These are phyloP conservation scores for Boletus rex-veris DNA, from an alignment of 768 basidiomycete species.

Conservation along the genomic window DNA sequence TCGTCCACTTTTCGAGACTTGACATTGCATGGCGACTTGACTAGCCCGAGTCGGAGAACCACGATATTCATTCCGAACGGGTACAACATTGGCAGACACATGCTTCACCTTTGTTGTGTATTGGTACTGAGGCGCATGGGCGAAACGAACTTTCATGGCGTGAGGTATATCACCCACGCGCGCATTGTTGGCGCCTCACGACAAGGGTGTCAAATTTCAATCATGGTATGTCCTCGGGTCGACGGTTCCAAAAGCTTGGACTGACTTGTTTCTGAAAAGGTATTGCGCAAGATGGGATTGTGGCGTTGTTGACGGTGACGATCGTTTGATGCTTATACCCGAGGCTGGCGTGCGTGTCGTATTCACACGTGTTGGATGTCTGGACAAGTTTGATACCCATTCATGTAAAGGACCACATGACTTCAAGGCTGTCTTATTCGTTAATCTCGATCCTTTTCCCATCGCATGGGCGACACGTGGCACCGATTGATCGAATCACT, in stretches of 20 bases:
- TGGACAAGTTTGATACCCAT: no score
- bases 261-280: conserved; percentile 29
- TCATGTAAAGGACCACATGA: no score
- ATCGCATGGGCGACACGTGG: no score
- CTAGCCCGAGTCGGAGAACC: conserved; percentile 33
- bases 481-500: no score
- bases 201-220: conserved; percentile 50
- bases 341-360: no score
- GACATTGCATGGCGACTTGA: not conserved
- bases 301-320: conserved; percentile 52
- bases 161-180: conserved; percentile 45
- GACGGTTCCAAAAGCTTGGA: not conserved
- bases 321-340: conserved; percentile 28
- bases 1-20: not conserved
- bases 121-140: conserved; percentile 7
- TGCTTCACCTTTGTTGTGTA: not conserved
- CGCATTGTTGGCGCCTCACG: conserved; percentile 49
- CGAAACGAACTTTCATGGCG: conserved; percentile 37
- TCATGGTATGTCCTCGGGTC: conserved; percentile 36
- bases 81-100: conserved; percentile 39
- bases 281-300: conserved; percentile 58
- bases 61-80: conserved; percentile 49
- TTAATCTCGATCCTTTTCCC: no score
- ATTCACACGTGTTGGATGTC: no score
- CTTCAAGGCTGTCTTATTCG: no score